Base-by-base conservation (phyloP, 2,329 filamentous ascomycete species). In the Thelonectria blattea region DNA sequence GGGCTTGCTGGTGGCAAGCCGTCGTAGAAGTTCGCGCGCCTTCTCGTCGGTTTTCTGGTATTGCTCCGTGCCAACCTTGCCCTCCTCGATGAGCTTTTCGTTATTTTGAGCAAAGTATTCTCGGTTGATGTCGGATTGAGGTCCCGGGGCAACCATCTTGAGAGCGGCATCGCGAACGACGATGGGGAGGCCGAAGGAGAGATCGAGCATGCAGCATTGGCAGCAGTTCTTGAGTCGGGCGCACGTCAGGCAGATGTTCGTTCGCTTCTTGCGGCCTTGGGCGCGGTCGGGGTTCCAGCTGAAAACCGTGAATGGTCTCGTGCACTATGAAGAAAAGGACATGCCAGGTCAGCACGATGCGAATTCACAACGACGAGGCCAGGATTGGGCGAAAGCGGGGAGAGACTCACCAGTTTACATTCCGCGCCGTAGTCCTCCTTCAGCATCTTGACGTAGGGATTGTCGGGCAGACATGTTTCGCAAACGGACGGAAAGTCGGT, bases 91-190 rank as follows among this genome's bases (percentile, higher is more conserved):
- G 62, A 96, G 92, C 72, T 89, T 91, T 79, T 98, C 94, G 76
- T 98, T 93, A 74, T 98, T 95, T 75, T 99, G 95, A 14, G 95
- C 95, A 76, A 96, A 99, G 78, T 95, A 99, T 78, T 99, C 93
- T 68, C 95, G 83, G 79, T 99, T 99, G 76, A 99, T 92, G 56
- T 91, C 90, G 74, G 92, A 96, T 65, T 92, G 87, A 1, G 95
- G 95, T 0, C 95, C 95, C 0, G 95, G 93, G 1, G 94, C 93
- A 43, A 98, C 91, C 91, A 99, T 97, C 81, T 98, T 98, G 65
- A 99, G 83, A 5, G 96, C 95, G 3, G 95, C 95, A 81, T 99
- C 95, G 73, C 95, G 88, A 60, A 99, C 91, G 14, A 93, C 91
- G 72, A 99, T 96, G 11, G 95, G 95, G 27, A 99, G 83, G 22